phyloP scores from a whole-genome alignment of 2,329 filamentous ascomycete species.

The Madurella mycetomatis region DNA sequence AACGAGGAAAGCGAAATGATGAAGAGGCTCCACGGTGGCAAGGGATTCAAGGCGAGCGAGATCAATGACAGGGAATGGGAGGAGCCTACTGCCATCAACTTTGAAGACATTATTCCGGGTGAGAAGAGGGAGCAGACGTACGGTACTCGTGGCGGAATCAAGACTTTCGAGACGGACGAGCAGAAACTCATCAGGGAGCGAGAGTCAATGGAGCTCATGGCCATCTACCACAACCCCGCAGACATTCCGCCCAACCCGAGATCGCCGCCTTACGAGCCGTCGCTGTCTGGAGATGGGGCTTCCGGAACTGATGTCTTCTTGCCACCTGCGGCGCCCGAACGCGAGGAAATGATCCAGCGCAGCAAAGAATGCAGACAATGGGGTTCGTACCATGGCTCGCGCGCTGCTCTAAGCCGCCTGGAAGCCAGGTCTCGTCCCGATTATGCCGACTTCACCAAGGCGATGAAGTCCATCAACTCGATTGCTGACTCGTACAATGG shows the following conservation, averaged over 20 bases:
- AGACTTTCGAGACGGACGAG: conserved; percentile 50
- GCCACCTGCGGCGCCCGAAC: conserved; percentile 40
- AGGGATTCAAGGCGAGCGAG: conserved; percentile 33
- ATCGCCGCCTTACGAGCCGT: conserved; percentile 41
- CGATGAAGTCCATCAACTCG: conserved; percentile 35
- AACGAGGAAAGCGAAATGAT: conserved; percentile 68
- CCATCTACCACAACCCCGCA: conserved; percentile 49
- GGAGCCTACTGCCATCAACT: conserved; percentile 44
- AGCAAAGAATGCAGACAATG: conserved; percentile 44
- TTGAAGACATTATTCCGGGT: conserved; percentile 41
- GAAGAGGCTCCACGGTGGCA: conserved; percentile 53
- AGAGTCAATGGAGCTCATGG: conserved; percentile 58
- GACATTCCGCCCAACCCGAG: conserved; percentile 56
- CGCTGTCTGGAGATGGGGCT: conserved; percentile 20
- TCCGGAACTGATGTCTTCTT: conserved; percentile 32
- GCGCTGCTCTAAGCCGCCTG: conserved; percentile 42
- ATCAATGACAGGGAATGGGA: conserved; percentile 43
- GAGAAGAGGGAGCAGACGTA: conserved; percentile 46
- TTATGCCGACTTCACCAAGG: conserved; percentile 21
- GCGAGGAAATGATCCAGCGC: conserved; percentile 47
- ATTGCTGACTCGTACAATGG: conserved; percentile 28
- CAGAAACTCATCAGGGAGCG: conserved; percentile 53
- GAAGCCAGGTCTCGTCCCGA: conserved; percentile 27
- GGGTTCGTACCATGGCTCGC: conserved; percentile 40
- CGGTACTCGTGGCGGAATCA: conserved; percentile 50